Conservation (phyloP, 2,329 filamentous ascomycete species). For the Alternaria metachromatica region DNA sequence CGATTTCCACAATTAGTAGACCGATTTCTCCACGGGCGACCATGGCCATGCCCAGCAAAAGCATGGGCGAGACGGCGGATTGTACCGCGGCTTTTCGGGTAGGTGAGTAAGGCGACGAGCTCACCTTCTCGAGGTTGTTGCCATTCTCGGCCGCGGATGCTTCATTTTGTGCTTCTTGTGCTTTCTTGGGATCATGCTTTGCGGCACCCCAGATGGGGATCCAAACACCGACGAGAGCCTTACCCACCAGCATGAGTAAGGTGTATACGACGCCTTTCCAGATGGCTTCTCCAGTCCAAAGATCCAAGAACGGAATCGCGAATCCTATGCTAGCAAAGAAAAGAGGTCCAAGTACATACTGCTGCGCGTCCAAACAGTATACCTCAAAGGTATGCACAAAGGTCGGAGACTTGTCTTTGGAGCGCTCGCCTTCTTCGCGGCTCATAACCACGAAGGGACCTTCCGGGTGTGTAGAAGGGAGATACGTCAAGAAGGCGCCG, state of each 20-base stretch:
- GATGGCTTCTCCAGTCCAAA: slow-evolving; percentile 37
- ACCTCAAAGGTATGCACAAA: slow-evolving; percentile 42
- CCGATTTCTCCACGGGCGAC: slow-evolving; percentile 40
- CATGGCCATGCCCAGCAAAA: slow-evolving; percentile 34
- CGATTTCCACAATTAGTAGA: slow-evolving; percentile 37
- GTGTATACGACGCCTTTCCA: slow-evolving; percentile 38
- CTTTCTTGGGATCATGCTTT: slow-evolving; percentile 13
- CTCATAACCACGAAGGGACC: slow-evolving; percentile 33
- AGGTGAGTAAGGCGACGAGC: slow-evolving; percentile 6
- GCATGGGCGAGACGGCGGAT: slow-evolving; percentile 6
- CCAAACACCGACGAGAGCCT: slow-evolving; percentile 17
- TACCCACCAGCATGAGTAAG: slow-evolving; percentile 32
- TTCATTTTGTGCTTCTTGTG: neutral
- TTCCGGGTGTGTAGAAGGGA: slow-evolving; percentile 29
- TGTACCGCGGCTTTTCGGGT: slow-evolving; percentile 11
- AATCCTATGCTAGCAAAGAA: slow-evolving; percentile 43
- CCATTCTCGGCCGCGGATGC: neutral
- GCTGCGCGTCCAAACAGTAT: slow-evolving; percentile 58
- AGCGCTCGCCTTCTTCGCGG: slow-evolving; percentile 34
- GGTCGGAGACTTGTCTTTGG: slow-evolving; percentile 34
- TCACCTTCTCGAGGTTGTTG: neutral
- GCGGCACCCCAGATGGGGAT: slow-evolving; percentile 14
- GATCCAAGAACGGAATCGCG: slow-evolving; percentile 37
- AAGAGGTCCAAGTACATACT: slow-evolving; percentile 34
- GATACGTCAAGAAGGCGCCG: slow-evolving; percentile 36